Evolutionary conservation across 1,139 yeast species (phyloP).

Genomic region (Pichia sp.): DNA sequence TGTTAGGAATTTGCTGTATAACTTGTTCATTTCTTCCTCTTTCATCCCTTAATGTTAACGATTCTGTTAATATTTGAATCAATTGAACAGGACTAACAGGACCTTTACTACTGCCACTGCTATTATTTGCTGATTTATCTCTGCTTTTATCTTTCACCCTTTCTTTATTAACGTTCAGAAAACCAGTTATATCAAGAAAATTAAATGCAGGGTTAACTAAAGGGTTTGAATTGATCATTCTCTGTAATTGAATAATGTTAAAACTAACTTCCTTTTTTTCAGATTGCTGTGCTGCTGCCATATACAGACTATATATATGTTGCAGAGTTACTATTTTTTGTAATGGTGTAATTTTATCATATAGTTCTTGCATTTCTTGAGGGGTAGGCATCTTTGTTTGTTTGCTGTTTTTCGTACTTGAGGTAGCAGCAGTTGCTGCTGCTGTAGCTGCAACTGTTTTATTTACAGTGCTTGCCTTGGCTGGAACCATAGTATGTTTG

Average conservation of each 20-base stretch:
- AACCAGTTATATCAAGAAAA: conserved; percentile 25
- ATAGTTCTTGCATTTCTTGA: conserved; percentile 23
- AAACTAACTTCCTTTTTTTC: conserved; percentile 28
- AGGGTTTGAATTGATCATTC: conserved; percentile 31
- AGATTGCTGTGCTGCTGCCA: conserved; percentile 27
- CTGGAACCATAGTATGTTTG: background rate
- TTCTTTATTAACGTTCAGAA: conserved; percentile 11
- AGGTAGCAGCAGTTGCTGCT: background rate
- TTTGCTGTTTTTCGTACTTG: conserved; percentile 1
- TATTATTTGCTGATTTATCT: background rate
- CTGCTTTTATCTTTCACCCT: background rate
- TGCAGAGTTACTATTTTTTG: conserved; percentile 31
- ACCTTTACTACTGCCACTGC: conserved; percentile 2
- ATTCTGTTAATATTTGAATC: conserved; percentile 30
- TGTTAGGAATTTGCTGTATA: conserved; percentile 28
- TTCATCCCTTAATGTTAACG: conserved; percentile 25
- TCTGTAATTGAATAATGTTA: conserved; percentile 29
- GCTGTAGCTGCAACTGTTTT: background rate
- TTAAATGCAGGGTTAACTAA: conserved; percentile 30
- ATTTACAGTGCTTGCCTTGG: background rate
- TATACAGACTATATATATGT: conserved; percentile 29
- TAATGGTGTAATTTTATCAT: conserved; percentile 26
- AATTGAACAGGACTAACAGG: conserved; percentile 26
- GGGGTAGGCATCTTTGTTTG: conserved; percentile 23
- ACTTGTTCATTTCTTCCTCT: conserved; percentile 25